Evolutionary conservation across 306 rosid genomes (phyloP), one percentile per base, ranked within the genome.

Genomic region (Trichosanthes cucumerina): DNA sequence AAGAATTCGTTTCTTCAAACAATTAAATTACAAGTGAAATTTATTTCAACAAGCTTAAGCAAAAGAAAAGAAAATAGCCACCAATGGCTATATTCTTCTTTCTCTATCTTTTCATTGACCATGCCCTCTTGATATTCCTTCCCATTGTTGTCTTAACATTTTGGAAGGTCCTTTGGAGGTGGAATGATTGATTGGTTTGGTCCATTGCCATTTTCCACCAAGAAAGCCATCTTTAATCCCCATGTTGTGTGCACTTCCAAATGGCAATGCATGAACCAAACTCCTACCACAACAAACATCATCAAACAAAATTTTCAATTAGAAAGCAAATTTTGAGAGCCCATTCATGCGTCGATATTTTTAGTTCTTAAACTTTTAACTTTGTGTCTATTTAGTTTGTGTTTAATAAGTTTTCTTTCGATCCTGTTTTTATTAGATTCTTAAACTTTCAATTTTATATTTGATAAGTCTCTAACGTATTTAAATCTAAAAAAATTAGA

Each of bases 141-240:
- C 9, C 2, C 11, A 6, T 60, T 60, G 4, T 19, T 39, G 28
- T 28, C 1, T 83, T 74, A 91, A 50, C 99, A 95, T 84, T 88
- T 92, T 13, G 99, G 99, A 79, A 92, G 97, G 86, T 95, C 96
- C 13, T 80, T 85, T 9, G 99, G 99, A 77, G 99, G 99, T 16
- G 97, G 90, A 54, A 87, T 64, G 77, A 92, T 2, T 9, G 98
- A 87, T 59, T 95, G 80, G 50, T 82, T 88, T 43, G 93, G 90
- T 64, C 98, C 96, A 79, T 90, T 90, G 0, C 98, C 98, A 79
- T 92, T 92, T 56, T 94, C 95, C 82, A 94, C 98, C 84, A 94
- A 82, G 84, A 95, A 95, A 0, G 97, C 96, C 98, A 95, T 95
- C 87, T 95, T 95, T 56, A 95, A 87, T 7, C 98, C 98, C 98